Conservation (phyloP, 2,329 filamentous ascomycete species). For the Mollisia scopiformis region DNA sequence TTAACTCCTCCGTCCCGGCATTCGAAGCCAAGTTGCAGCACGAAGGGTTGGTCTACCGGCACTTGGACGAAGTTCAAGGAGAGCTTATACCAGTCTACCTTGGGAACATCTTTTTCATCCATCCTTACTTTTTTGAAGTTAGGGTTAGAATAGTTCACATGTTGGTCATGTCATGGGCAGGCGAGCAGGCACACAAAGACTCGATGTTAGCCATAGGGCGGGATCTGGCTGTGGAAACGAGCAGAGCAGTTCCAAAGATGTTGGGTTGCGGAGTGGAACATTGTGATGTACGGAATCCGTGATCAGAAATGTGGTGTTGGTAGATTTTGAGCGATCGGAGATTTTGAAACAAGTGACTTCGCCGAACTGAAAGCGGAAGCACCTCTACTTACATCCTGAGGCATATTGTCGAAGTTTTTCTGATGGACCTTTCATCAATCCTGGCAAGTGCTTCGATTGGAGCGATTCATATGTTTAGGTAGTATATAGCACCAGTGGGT, state of each 20-base stretch:
- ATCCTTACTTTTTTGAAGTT: slow-evolving; percentile 21
- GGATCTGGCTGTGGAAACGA: slow-evolving; percentile 19
- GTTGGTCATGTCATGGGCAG: slow-evolving; percentile 23
- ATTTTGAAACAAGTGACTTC: slow-evolving; percentile 18
- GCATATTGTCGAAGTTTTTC: no score
- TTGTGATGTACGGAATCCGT: slow-evolving; percentile 20
- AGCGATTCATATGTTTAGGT: no score
- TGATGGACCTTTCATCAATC: no score
- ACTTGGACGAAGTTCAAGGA: slow-evolving; percentile 40
- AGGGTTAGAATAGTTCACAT: slow-evolving; percentile 25
- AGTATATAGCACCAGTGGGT: no score
- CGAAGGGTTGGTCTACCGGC: slow-evolving; percentile 41
- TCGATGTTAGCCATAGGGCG: slow-evolving; percentile 16
- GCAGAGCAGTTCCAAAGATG: slow-evolving; percentile 16
- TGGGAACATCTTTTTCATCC: slow-evolving; percentile 40
- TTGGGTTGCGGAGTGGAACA: slow-evolving; percentile 17
- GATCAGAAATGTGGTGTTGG: slow-evolving; percentile 17
- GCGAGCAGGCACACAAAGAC: slow-evolving; percentile 23
- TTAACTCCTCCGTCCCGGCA: slow-evolving; percentile 1
- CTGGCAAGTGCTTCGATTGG: no score
- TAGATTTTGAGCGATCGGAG: slow-evolving; percentile 24
- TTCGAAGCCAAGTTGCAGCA: slow-evolving; percentile 31
- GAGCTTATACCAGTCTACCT: slow-evolving; percentile 42
- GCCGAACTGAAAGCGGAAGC: slow-evolving; percentile 8
- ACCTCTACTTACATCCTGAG: no score